Evolutionary conservation across 179 eudicot species (phyloP).

Genomic region (Actinidia arguta): DNA sequence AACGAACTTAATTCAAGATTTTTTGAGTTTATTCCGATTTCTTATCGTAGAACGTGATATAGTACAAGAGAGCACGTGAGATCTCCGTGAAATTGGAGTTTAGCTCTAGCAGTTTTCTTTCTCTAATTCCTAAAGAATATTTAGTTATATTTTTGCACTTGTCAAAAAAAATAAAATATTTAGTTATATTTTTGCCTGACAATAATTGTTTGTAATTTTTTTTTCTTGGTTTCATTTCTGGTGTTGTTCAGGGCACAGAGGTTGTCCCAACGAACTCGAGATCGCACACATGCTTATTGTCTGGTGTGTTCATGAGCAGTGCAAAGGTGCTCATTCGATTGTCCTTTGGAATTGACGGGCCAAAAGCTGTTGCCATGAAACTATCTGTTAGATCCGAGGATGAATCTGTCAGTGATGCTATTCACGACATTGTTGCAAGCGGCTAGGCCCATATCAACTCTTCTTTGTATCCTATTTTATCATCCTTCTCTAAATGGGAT

Average conservation of each 20-base stretch:
- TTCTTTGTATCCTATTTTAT: not conserved
- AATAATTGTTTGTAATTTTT: not conserved
- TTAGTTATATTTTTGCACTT: too few species aligned
- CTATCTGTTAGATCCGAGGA: constrained; percentile 89
- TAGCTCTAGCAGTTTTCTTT: not conserved
- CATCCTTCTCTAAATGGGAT: not conserved
- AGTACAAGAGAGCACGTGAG: not conserved
- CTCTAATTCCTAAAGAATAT: not conserved
- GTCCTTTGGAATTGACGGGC: constrained; percentile 83
- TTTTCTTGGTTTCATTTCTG: not conserved
- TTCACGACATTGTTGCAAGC: constrained; percentile 92
- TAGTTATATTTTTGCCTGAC: too few species aligned
- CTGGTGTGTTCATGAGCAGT: constrained; percentile 84
- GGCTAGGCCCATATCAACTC: constrained; percentile 45
- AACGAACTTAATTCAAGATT: not conserved
- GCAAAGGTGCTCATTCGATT: constrained; percentile 82
- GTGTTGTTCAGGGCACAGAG: constrained; percentile 71
- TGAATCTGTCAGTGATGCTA: constrained; percentile 79
- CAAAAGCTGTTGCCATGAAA: constrained; percentile 91
- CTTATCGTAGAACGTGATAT: not conserved
- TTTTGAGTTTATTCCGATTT: not conserved
- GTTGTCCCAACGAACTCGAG: constrained; percentile 75
- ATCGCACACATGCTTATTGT: constrained; percentile 85
- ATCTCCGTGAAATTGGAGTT: not conserved
- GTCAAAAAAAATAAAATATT: not conserved